phyloP scores from a whole-genome alignment of 2,329 filamentous ascomycete genomes.

The Pseudomassariella vexata region DNA sequence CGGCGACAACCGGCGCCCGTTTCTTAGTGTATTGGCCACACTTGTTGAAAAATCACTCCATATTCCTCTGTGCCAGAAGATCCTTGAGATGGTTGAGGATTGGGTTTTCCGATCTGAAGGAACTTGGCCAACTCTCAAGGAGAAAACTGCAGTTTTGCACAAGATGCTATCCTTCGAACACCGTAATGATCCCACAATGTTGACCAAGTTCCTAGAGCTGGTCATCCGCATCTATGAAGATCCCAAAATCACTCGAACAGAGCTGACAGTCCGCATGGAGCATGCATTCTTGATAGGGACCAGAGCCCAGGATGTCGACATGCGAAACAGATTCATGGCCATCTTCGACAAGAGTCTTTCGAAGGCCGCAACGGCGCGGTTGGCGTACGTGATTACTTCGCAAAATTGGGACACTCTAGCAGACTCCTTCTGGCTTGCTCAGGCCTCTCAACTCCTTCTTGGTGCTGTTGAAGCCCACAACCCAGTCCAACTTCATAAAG shows the following conservation, averaged over 20 bases:
- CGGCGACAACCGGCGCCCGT: slow-evolving; percentile 84
- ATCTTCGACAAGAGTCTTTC: slow-evolving; percentile 95
- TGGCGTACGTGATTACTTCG: slow-evolving; percentile 81
- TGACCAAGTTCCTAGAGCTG: slow-evolving; percentile 89
- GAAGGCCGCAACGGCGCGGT: slow-evolving; percentile 81
- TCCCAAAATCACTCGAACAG: slow-evolving; percentile 87
- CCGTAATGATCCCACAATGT: slow-evolving; percentile 72
- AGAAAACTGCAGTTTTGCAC: slow-evolving; percentile 97
- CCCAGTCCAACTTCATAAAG: slow-evolving; percentile 69
- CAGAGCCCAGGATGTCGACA: slow-evolving; percentile 85
- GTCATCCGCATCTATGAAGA: slow-evolving; percentile 99
- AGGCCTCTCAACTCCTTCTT: slow-evolving; percentile 88
- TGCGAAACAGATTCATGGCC: slow-evolving; percentile 93
- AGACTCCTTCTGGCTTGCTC: slow-evolving; percentile 94
- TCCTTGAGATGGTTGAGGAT: slow-evolving; percentile 84
- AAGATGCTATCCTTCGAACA: slow-evolving; percentile 98
- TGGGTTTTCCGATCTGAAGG: slow-evolving; percentile 97
- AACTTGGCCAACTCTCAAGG: slow-evolving; percentile 94
- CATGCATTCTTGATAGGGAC: slow-evolving; percentile 97
- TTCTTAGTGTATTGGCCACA: slow-evolving; percentile 89
- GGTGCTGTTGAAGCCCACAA: slow-evolving; percentile 83
- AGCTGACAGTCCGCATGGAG: slow-evolving; percentile 94
- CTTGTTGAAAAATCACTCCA: slow-evolving; percentile 93
- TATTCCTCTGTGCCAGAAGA: slow-evolving; percentile 81
- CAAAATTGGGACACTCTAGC: slow-evolving; percentile 97